These are phyloP conservation scores for Trichoderma sp. DNA, from an alignment of 2,329 filamentous ascomycete genomes.

Conservation along the genomic window DNA sequence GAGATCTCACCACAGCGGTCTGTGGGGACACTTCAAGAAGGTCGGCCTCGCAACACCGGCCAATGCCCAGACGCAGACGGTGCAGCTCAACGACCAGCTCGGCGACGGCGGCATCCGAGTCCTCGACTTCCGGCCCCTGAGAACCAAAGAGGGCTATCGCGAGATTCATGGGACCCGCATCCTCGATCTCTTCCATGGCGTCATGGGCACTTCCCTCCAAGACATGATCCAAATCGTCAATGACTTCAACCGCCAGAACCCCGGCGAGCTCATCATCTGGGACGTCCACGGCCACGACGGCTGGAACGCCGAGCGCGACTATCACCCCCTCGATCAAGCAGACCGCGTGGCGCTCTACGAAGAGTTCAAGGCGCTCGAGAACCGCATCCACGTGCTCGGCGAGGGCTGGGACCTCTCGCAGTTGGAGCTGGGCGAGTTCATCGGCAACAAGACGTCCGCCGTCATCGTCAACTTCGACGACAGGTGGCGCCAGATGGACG, in stretches of 20 bases:
- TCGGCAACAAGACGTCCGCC: constrained; percentile 33
- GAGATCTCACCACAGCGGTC: constrained; percentile 39
- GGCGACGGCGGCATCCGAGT: constrained; percentile 37
- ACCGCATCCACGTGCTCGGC: constrained; percentile 33
- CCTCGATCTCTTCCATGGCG: constrained; percentile 32
- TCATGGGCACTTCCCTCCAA: constrained; percentile 34
- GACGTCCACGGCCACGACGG: constrained; percentile 35
- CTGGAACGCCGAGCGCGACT: constrained; percentile 2
- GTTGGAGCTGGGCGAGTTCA: constrained; percentile 35
- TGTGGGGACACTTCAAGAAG: constrained; percentile 30
- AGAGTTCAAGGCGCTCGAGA: constrained; percentile 33
- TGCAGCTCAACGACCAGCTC: constrained; percentile 35
- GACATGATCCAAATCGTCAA: constrained; percentile 39
- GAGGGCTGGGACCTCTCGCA: constrained; percentile 34
- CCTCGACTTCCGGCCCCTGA: constrained; percentile 37
- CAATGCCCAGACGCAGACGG: constrained; percentile 37
- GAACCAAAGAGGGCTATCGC: constrained; percentile 21
- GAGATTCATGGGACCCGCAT: constrained; percentile 34
- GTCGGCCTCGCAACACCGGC: constrained; percentile 24
- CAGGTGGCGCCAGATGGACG: constrained; percentile 31
- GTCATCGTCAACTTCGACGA: constrained; percentile 39
- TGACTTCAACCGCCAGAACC: constrained; percentile 35
- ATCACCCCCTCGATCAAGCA: background rate
- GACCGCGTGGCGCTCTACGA: constrained; percentile 31
- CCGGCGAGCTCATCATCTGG: constrained; percentile 42